Percentiles rank a stretch among this genome's conserved stretches.
These are phyloP conservation scores for Erodium trifolium DNA, from an alignment of 441 rosid species.

Conservation along the genomic window DNA sequence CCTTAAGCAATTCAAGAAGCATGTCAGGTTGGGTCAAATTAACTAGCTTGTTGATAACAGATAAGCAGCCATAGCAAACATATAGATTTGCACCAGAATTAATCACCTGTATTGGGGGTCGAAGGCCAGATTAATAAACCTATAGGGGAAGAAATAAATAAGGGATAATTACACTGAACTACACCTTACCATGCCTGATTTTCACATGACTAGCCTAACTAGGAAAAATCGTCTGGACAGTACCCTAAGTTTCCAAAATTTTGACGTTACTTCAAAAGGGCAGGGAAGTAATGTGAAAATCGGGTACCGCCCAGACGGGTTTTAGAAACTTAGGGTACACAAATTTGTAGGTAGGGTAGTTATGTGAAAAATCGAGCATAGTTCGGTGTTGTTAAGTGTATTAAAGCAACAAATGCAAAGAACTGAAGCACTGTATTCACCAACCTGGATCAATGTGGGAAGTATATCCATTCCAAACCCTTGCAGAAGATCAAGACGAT, in stretches of 20 bases:
- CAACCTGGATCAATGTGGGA: conserved; percentile 77
- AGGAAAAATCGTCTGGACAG: too few species aligned
- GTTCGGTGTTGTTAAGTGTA: too few species aligned
- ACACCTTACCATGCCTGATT: too few species aligned
- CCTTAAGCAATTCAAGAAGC: conserved; percentile 54
- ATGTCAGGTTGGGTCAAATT: conserved; percentile 56
- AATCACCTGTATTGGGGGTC: conserved; percentile 38
- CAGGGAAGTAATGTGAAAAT: too few species aligned
- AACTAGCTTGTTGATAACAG: conserved; percentile 59
- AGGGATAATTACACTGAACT: too few species aligned
- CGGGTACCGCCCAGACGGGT: too few species aligned
- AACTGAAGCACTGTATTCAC: conserved; percentile 16
- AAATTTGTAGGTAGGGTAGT: too few species aligned
- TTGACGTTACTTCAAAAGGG: too few species aligned
- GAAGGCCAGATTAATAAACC: conserved; percentile 17
- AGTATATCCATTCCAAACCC: conserved; percentile 60
- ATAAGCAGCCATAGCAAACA: conserved; percentile 77
- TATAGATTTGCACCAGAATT: conserved; percentile 74
- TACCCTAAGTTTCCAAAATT: too few species aligned
- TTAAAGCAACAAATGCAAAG: conserved; percentile 11
- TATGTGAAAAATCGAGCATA: too few species aligned
- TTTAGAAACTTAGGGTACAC: too few species aligned
- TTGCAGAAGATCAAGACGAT: conserved; percentile 54
- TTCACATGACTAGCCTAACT: too few species aligned
- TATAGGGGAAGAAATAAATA: background rate